Evolutionary conservation across 441 rosid species (phyloP), one percentile per base, ranked within the genome.

Genomic region (Dalechampia spathulata): DNA sequence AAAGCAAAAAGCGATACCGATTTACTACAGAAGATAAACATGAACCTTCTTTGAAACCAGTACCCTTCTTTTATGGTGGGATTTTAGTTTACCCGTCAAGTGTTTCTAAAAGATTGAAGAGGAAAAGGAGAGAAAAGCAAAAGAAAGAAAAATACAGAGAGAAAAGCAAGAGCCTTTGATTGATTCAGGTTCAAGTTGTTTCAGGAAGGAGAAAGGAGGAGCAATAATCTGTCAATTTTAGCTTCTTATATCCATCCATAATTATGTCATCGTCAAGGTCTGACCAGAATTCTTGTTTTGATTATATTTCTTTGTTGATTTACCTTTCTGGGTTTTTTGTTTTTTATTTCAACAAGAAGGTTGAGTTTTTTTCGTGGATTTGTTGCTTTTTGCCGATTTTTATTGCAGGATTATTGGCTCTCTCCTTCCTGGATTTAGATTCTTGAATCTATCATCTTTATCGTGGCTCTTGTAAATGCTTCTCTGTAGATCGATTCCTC

Each of bases 241-340:
- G 19, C 12, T 46, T 25, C 6, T 37, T 34, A 10, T n/a, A 4
- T 23, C 10, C 13, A 30, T 38, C 39, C 57, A 41, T 69, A 64
- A 70, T 60, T 64, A 80, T 78, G 86, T 78, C 66, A 69, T 73
- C 73, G 71, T 63, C 68, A 58, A 80, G 88, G 84, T 82, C 37
- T 54, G 17, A 20, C 38, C 42, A 21, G 1, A 22, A 41, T 46
- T 37, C 19, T 38, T 27, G 14, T 1, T 5, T n/a, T 21, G 3
- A 1, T 16, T 8, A 1, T 14, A 8, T 40, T 48, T 21, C 9
- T 25, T 17, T 38, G 19, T 27, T 43, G 4, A 15, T 12, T 26
- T 15, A 7, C 10, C 39, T 52, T 52, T 47, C 16, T 40, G 19
- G 28, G 22, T 3, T 4, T 20, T 15, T 45, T 15, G 1, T 17